Evolutionary conservation across 495 filamentous ascomycete genomes (phyloP).

Genomic region (Schizothecium vesticola): DNA sequence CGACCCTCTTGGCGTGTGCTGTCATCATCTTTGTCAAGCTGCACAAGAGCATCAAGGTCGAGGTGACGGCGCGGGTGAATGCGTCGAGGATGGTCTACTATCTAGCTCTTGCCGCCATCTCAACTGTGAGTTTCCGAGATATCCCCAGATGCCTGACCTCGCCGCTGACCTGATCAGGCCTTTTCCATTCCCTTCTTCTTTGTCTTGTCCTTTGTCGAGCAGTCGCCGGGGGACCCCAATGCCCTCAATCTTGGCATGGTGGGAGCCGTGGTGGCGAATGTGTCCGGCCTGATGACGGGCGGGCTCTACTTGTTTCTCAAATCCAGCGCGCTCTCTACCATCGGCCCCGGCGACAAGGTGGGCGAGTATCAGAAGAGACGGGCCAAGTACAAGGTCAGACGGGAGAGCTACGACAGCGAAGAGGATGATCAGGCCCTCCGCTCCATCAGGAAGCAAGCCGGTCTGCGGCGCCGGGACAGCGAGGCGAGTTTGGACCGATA

Average conservation of each 20-base stretch:
- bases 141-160: background rate
- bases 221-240: constrained; percentile 17
- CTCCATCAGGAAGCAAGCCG: constrained; percentile 21
- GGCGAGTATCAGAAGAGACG: constrained; percentile 37
- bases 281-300: constrained; percentile 44
- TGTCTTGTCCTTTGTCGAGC: constrained; percentile 28
- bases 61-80: constrained; percentile 34
- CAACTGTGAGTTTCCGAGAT: constrained; percentile 30
- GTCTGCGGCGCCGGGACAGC: constrained; percentile 29
- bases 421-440: constrained; percentile 31
- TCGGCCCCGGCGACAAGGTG: constrained; percentile 37
- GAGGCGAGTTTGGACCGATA: constrained; percentile 28
- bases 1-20: constrained; percentile 27
- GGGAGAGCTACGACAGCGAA: constrained; percentile 20
- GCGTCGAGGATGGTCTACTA: constrained; percentile 48
- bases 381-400: constrained; percentile 26
- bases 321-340: constrained; percentile 37
- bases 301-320: constrained; percentile 46
- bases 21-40: constrained; percentile 36
- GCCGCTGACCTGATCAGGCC: constrained; percentile 25
- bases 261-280: constrained; percentile 43
- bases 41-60: constrained; percentile 35
- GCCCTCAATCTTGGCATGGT: constrained; percentile 40
- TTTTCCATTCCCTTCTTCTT: constrained; percentile 44
- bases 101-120: constrained; percentile 35